These are phyloP conservation scores for Ettlia oleoabundans DNA, from an alignment of 139 green algal genomes.

Conservation along the genomic window DNA sequence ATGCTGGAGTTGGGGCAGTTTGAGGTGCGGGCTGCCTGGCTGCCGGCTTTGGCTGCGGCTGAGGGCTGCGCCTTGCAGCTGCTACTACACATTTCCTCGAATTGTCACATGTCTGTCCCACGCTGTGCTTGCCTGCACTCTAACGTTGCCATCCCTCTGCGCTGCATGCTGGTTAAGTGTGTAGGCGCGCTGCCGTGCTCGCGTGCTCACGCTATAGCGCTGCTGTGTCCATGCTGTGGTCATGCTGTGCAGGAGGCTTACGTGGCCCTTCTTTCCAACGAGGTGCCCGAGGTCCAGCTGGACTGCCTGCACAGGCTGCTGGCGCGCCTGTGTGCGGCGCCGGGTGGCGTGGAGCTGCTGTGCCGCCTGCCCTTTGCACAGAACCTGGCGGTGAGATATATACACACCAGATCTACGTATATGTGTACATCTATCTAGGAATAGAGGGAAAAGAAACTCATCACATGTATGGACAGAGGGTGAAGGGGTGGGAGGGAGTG, in stretches of 20 bases:
- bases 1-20: conserved; percentile 25
- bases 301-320: conserved; percentile 52
- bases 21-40: conserved; percentile 9
- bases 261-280: conserved; percentile 38
- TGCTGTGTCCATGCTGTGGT: too few species aligned
- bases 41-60: neutral
- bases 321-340: conserved; percentile 5
- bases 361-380: conserved; percentile 41
- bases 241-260: conserved; percentile 50
- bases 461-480: too few species aligned
- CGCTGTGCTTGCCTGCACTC: neutral
- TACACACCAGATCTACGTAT: neutral
- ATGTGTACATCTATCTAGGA: too few species aligned
- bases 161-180: too few species aligned
- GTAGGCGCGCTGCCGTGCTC: too few species aligned
- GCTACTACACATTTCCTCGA: neutral
- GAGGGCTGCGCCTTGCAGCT: neutral
- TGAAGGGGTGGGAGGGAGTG: too few species aligned
- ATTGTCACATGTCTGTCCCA: neutral
- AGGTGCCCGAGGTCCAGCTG: conserved; percentile 39
- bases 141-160: too few species aligned
- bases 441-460: too few species aligned
- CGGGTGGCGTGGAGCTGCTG: conserved; percentile 25
- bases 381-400: conserved; percentile 5
- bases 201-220: too few species aligned